These are phyloP conservation scores for Ascosphaera acerosa DNA, from an alignment of 2,329 filamentous ascomycete genomes.

Conservation along the genomic window DNA sequence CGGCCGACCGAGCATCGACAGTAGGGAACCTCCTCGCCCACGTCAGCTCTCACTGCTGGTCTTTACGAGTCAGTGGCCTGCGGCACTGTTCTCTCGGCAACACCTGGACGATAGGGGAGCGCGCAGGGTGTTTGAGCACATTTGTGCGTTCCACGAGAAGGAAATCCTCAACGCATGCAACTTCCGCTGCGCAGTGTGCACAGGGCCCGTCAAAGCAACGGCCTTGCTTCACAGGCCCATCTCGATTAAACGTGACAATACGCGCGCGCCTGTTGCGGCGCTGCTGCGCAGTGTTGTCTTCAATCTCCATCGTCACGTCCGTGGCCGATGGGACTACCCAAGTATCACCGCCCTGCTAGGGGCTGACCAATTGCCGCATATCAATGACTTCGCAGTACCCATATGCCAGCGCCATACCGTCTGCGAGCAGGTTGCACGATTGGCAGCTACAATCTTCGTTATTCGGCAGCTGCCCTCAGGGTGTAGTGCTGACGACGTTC, in stretches of 20 bases:
- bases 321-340: conserved; percentile 6
- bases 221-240: conserved; percentile 8
- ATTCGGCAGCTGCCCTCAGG: conserved; percentile 2
- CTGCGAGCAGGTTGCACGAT: conserved; percentile 7
- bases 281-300: conserved; percentile 4
- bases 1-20: conserved; percentile 6
- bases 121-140: conserved; percentile 5
- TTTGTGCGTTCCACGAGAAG: conserved; percentile 6
- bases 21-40: conserved; percentile 2
- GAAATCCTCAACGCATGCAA: conserved; percentile 6
- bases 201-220: conserved; percentile 4
- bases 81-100: conserved; percentile 2
- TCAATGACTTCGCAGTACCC: conserved; percentile 8
- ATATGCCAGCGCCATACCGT: conserved; percentile 6
- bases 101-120: conserved; percentile 3
- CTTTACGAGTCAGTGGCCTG: conserved; percentile 7
- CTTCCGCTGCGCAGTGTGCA: conserved; percentile 8
- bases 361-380: conserved; percentile 5
- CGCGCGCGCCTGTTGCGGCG: not conserved
- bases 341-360: conserved; percentile 5
- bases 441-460: conserved; percentile 6
- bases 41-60: conserved; percentile 6
- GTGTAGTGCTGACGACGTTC: conserved; percentile 2
- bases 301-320: conserved; percentile 6
- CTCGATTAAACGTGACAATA: conserved; percentile 5